Conservation (phyloP, 345 rosid species). For the Garcia nutans region DNA sequence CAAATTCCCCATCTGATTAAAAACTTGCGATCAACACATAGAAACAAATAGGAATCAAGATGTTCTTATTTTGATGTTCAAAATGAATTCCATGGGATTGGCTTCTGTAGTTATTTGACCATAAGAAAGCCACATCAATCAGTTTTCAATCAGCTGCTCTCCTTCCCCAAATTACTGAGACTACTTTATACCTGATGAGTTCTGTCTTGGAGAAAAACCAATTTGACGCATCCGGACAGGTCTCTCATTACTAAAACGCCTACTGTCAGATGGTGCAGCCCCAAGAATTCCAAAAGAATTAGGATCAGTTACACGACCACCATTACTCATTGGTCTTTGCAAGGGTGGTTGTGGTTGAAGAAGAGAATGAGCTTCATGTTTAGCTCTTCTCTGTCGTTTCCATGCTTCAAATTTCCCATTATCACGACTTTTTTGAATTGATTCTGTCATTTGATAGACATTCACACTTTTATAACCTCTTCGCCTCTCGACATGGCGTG, state of each 20-base stretch:
- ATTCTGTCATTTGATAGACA: slow-evolving; percentile 48
- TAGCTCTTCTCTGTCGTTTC: slow-evolving; percentile 82
- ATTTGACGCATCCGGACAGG: slow-evolving; percentile 57
- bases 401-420: slow-evolving; percentile 79
- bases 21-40: slow-evolving; percentile 23
- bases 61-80: slow-evolving; percentile 28
- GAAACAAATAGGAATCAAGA: slow-evolving; percentile 21
- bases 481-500: slow-evolving; percentile 48
- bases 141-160: slow-evolving; percentile 24
- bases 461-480: slow-evolving; percentile 49
- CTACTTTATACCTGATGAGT: slow-evolving; percentile 48
- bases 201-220: slow-evolving; percentile 62
- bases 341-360: slow-evolving; percentile 48
- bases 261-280: slow-evolving; percentile 73
- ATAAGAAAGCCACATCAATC: slow-evolving; percentile 22
- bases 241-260: slow-evolving; percentile 50
- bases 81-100: slow-evolving; percentile 40
- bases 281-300: slow-evolving; percentile 92
- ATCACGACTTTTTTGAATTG: slow-evolving; percentile 59
- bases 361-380: slow-evolving; percentile 41
- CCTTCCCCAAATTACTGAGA: slow-evolving; percentile 5
- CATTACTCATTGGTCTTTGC: slow-evolving; percentile 45
- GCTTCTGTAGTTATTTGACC: slow-evolving; percentile 27
- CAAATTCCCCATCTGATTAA: slow-evolving; percentile 21
- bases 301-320: slow-evolving; percentile 50